Conservation (phyloP, 805 yeast species). For the Suhomyces emberorum region DNA sequence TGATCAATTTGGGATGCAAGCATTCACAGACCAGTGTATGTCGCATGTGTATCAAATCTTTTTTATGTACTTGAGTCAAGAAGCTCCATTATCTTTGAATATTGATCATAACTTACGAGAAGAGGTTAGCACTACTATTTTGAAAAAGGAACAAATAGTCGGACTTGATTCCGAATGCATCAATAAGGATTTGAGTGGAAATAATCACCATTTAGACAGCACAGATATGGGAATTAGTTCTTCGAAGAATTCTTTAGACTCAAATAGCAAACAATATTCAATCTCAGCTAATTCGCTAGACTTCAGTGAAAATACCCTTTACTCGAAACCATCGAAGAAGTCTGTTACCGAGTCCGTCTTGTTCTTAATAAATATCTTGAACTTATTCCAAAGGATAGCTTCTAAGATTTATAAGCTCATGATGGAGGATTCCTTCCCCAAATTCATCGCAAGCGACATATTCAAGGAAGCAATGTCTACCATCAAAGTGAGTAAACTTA, state of each 20-base stretch:
- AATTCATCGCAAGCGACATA: conserved; percentile 45
- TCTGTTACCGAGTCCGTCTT: no score
- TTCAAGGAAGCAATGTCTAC: conserved; percentile 10
- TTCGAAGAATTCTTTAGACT: no score
- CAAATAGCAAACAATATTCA: no score
- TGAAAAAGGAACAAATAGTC: neutral
- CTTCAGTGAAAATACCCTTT: neutral
- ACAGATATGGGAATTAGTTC: no score
- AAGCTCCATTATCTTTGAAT: conserved; percentile 69
- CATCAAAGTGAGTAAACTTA: neutral
- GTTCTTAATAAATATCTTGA: neutral
- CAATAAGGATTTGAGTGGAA: no score
- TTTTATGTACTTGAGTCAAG: conserved; percentile 59
- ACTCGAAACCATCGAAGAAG: no score
- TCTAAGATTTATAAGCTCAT: conserved; percentile 52
- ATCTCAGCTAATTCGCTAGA: no score
- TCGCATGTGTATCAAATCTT: conserved; percentile 63
- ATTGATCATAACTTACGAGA: conserved; percentile 54
- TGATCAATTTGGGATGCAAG: no score
- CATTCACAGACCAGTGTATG: conserved; percentile 56
- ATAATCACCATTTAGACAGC: no score
- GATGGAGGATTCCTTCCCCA: conserved; percentile 73
- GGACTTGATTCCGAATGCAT: no score
- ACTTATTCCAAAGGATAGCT: conserved; percentile 46
- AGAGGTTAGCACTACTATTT: conserved; percentile 32